These are phyloP conservation scores for Aureobasidium sp. DNA, from an alignment of 2,329 filamentous ascomycete species.

Conservation along the genomic window DNA sequence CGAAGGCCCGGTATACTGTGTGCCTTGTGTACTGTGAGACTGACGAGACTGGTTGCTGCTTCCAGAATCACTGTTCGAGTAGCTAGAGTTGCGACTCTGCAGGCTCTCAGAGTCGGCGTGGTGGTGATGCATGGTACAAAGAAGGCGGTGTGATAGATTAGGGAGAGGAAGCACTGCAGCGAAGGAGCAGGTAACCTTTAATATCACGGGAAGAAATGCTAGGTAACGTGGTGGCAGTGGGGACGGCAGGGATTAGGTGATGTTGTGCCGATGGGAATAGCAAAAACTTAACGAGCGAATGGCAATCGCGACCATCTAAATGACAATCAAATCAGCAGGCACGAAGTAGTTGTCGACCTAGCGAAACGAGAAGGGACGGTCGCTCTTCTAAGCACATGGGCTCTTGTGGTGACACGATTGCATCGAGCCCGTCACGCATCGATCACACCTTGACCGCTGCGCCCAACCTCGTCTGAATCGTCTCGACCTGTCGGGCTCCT, in stretches of 20 bases:
- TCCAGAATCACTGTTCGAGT: conserved; percentile 11
- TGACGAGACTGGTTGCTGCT: conserved; percentile 16
- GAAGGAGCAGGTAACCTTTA: conserved; percentile 8
- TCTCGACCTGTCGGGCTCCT: not conserved
- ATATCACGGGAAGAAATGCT: conserved; percentile 9
- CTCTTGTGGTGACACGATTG: conserved; percentile 11
- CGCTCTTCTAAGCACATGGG: conserved; percentile 12
- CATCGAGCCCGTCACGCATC: conserved; percentile 6
- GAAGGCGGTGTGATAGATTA: conserved; percentile 4
- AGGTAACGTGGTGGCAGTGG: not conserved
- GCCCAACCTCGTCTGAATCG: conserved; percentile 9
- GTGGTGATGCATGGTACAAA: conserved; percentile 10
- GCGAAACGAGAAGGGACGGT: conserved; percentile 1
- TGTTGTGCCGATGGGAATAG: not conserved
- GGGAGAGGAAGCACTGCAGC: conserved; percentile 4
- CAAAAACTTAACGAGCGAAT: not conserved
- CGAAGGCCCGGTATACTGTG: conserved; percentile 12
- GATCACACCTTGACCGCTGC: conserved; percentile 12
- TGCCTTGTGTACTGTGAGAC: conserved; percentile 17
- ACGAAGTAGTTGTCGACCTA: not conserved
- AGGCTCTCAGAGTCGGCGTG: not conserved
- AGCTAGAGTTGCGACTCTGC: conserved; percentile 8
- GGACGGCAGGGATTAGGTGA: not conserved
- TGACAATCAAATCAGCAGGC: conserved; percentile 7
- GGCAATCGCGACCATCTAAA: not conserved